These are phyloP conservation scores for Cylindrotheca fusiformis DNA, from an alignment of 108 stramenopile species.

Conservation along the genomic window DNA sequence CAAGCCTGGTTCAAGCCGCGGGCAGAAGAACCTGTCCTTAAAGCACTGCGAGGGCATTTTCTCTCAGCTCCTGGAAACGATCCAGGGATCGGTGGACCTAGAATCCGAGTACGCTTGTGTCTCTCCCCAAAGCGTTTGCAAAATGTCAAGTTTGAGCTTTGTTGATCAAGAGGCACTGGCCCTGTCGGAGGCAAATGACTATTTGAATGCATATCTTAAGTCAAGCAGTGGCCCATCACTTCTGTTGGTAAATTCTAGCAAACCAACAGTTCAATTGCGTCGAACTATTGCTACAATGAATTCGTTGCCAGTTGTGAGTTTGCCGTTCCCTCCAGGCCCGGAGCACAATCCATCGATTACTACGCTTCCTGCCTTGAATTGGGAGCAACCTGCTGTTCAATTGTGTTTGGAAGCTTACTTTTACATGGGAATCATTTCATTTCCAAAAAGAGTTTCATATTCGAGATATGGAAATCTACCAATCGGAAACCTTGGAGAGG, in stretches of 20 bases:
- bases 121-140: slow-evolving; percentile 42
- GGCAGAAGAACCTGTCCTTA: slow-evolving; percentile 54
- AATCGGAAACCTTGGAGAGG: slow-evolving; percentile 86
- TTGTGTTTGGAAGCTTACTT: slow-evolving; percentile 75
- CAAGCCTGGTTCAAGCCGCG: slow-evolving; percentile 65
- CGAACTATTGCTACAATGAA: slow-evolving; percentile 69
- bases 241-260: slow-evolving; percentile 67
- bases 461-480: slow-evolving; percentile 91
- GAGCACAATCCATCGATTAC: slow-evolving; percentile 78
- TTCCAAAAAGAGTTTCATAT: slow-evolving; percentile 72
- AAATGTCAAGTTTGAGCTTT: slow-evolving; percentile 54
- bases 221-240: slow-evolving; percentile 87
- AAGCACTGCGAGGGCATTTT: slow-evolving; percentile 73
- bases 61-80: slow-evolving; percentile 56
- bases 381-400: slow-evolving; percentile 89
- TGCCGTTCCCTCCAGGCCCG: slow-evolving; percentile 83
- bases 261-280: slow-evolving; percentile 51
- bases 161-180: slow-evolving; percentile 62
- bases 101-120: slow-evolving; percentile 69
- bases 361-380: slow-evolving; percentile 84
- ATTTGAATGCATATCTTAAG: slow-evolving; percentile 61
- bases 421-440: slow-evolving; percentile 79
- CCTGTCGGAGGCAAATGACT: slow-evolving; percentile 66
- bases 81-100: slow-evolving; percentile 47
- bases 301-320: slow-evolving; percentile 78